Conservation (phyloP, 805 yeast genomes). For the Candida ficus region DNA sequence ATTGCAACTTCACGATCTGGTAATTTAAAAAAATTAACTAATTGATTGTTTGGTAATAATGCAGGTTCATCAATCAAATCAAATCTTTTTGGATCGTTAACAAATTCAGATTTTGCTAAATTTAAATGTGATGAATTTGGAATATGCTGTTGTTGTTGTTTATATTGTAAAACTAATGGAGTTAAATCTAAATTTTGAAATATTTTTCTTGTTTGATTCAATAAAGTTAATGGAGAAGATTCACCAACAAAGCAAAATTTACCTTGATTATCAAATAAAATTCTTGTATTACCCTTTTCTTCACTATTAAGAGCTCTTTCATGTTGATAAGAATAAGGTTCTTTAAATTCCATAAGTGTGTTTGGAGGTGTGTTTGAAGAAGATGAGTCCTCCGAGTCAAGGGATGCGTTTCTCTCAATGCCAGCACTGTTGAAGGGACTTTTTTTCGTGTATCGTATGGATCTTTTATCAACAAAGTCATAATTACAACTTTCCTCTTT, state of each 20-base stretch:
- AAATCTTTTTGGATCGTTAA: background rate
- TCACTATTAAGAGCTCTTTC: no score
- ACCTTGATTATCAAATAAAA: background rate
- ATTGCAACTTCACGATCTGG: background rate
- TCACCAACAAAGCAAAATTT: conserved; percentile 25
- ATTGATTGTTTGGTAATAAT: background rate
- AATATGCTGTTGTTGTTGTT: no score
- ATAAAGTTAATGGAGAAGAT: conserved; percentile 31
- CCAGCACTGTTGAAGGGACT: no score
- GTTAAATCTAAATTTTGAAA: conserved; percentile 18
- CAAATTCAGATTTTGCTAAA: background rate
- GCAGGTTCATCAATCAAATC: background rate
- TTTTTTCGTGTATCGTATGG: conserved; percentile 2
- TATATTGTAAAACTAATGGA: background rate
- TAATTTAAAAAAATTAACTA: background rate
- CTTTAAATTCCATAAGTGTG: no score
- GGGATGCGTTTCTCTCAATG: no score
- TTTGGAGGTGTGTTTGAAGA: background rate
- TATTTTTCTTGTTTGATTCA: conserved; percentile 32
- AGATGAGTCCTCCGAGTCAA: no score
- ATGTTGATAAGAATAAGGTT: no score
- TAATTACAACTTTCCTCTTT: conserved; percentile 24
- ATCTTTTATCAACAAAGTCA: conserved; percentile 10
- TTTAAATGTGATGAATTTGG: background rate
- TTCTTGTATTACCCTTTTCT: background rate